Conservation (phyloP, 345 rosid species). For the Arabis hirsuta region DNA sequence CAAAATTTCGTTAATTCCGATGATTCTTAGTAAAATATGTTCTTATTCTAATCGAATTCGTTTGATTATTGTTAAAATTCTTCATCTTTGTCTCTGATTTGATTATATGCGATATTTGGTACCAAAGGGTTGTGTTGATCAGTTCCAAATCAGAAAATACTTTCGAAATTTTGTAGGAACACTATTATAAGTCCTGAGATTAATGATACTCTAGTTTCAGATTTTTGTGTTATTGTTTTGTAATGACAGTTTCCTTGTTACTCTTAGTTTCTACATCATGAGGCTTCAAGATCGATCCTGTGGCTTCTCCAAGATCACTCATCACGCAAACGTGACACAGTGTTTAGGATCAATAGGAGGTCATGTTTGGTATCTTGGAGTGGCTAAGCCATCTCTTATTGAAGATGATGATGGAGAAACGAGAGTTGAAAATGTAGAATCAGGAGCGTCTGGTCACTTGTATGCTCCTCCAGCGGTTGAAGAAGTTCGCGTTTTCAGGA, state of each 20-base stretch:
- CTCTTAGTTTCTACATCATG: conserved; percentile 65
- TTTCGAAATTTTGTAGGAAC: not conserved
- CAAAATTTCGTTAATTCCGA: not conserved
- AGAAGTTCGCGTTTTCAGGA: conserved; percentile 60
- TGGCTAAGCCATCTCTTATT: conserved; percentile 67
- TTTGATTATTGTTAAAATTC: not conserved
- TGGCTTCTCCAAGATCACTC: conserved; percentile 60
- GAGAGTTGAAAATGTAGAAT: conserved; percentile 34
- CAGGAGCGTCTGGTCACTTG: conserved; percentile 56
- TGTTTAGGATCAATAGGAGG: conserved; percentile 86
- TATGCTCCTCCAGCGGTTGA: conserved; percentile 68
- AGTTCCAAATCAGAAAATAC: not conserved
- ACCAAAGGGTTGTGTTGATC: not conserved
- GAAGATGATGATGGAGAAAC: conserved; percentile 30
- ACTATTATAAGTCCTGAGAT: not conserved
- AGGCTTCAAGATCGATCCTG: conserved; percentile 50
- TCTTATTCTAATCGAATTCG: not conserved
- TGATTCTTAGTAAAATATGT: not conserved
- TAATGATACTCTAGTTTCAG: conserved; percentile 7
- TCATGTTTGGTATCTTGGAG: conserved; percentile 78
- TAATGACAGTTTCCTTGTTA: not conserved
- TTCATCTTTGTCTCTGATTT: not conserved
- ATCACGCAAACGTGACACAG: conserved; percentile 88
- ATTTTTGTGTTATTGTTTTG: not conserved
- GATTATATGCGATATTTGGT: not conserved